Base-by-base conservation (phyloP, 163 green algal genomes). In the Trebouxia gelatinosa region DNA sequence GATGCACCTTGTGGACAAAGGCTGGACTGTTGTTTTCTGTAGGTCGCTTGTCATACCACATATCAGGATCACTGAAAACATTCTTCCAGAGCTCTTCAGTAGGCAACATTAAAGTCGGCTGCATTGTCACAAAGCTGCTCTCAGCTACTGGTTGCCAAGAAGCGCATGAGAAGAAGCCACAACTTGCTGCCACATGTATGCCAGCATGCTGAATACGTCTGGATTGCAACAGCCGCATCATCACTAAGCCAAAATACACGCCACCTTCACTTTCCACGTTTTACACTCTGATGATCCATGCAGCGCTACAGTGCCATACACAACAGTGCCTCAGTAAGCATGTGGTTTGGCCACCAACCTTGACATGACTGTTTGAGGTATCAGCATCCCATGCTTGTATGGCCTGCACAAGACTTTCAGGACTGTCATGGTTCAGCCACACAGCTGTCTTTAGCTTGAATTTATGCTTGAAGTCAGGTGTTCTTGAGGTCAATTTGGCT, bases 41-140 rank as follows among this genome's bases (percentile, higher is more conserved):
- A 26, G 64, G 64, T 37, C 64, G 26, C 37, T 72, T 72, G 35
- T 72, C 64, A 72, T 50, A 72, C 64, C 64, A 72, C 23, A 35
- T 37, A 6, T 4, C 19, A 51, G 64, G 35, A 5, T 72, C 19
- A 35, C 32, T 16, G 3, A 72, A 72, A 35, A 72, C 21, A 23
- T 23, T 72, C 32, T 72, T 51, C 64, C 64, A 72, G 19, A 72
- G 23, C 21, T 50, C 35, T 0, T 46, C 17, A n/a, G 35, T 16
- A 17, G 64, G 21, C 19, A 23, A 19, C 64, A 72, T 72, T 0
- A 37, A 1, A 72, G 64, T 31, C 3, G 64, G 64, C 64, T 72
- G 64, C 64, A 72, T n/a, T n/a, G n/a, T n/a, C n/a, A n/a, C n/a
- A n/a, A n/a, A n/a, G n/a, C n/a, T n/a, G n/a, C n/a, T n/a, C n/a